Base-by-base conservation (phyloP, 2,329 filamentous ascomycete species). In the Rutstroemia sp. region DNA sequence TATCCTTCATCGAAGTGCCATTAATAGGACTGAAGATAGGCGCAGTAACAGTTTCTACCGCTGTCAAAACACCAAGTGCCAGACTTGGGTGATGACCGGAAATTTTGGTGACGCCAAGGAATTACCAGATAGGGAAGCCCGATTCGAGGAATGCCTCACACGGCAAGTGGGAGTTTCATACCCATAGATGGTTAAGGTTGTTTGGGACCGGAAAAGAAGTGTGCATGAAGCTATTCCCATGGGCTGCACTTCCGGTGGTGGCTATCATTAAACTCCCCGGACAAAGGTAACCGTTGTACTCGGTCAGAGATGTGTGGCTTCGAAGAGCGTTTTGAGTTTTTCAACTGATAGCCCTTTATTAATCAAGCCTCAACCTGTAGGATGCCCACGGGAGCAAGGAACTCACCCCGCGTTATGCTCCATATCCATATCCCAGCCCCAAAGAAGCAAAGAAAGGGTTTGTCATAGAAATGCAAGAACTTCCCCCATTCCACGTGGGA, bases 381-480 rank as follows among this genome's bases (percentile, higher is more conserved):
- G 27, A 30, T 9, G 23, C 5, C 23, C 23, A 30, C 27, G 8
- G 27, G 8, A 30, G 27, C 27, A 30, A 30, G 9, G 27, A 30
- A 10, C 10, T 10, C 27, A 30, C 27, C 27, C 27, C 27, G 27
- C 27, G 27, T 30, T 30, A 9, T 30, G 27, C 27, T 30, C 27
- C 27, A 30, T 7, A 30, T 30, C 27, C 27, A 30, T 7, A 30
- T 12, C 10, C 10, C 27, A 30, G 27, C 8, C 8, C 27, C 27
- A 10, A 30, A 30, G 27, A 30, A 30, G 27, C 27, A 30, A 30
- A 30, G 10, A 30, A 17, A 52, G 14, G 8, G 39, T 52, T 52
- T 52, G 50, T 52, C 50, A 52, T 52, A 52, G 50, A 52, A 52
- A 30, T 19, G 34, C 34, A 25, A 52, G 34, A 46, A 46, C 9